Evolutionary conservation across 1,284 basidiomycete species (phyloP), one percentile per base, ranked within the genome.

Genomic region (Flammula alnicola): DNA sequence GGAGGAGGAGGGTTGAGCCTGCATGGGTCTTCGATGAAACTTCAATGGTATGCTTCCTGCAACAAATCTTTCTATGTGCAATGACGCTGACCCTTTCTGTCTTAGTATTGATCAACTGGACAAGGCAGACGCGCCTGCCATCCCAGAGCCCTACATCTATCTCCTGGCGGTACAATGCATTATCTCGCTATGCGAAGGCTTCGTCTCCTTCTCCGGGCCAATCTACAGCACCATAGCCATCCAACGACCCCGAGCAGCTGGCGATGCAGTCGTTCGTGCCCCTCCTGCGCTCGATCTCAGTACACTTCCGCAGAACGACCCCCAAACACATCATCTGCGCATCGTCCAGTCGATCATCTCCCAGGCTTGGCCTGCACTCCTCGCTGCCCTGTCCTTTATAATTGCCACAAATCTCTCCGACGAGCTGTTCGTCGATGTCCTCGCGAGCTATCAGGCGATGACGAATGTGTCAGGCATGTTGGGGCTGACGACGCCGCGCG

Each of bases 31-130:
- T 76, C 84, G 0, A 89, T 94, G 86, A 95, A 93, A 66, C 67
- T 95, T 25, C 91, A 92, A 65, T 91, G 91, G 87, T 93, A 59
- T 49, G 83, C 30, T 10, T 36, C 33, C 3, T 16, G 46, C 52
- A 51, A 9, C 20, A 19, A 8, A 31, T n/a, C 11, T 29, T 23
- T n/a, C 16, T 40, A 12, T 33, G 11, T 51, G 32, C 4, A 20
- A 1, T 14, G 9, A 25, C 14, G 51, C 25, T 32, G 30, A 45
- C 26, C 23, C 23, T 32, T 17, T 57, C 38, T 44, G 9, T n/a
- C n/a, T n/a, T 51, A 95, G 94, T 63, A 96, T 98, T 59, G 95
- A 98, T 64, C 95, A 97, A 66, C 82, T 96, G 12, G 95, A 98
- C 73, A 97, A 99, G 69, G 87, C 93, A 0, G 97, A 99, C 61